Conservation (phyloP, 164 flowering plant genomes). For the Stephania japonica region DNA sequence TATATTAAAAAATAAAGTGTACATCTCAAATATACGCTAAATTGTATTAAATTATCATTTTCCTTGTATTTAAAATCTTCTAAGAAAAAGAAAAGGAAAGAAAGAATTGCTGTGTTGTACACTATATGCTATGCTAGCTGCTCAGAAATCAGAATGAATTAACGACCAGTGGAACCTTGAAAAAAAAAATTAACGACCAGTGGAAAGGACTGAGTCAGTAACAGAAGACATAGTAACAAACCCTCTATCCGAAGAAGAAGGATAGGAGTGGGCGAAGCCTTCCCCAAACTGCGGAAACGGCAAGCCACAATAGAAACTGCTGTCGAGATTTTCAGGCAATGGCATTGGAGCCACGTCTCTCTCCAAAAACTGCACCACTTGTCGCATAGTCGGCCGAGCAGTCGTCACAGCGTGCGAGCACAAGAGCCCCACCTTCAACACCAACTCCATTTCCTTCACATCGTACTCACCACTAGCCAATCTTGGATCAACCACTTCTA, state of each 20-base stretch:
- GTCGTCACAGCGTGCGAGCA: slow-evolving; percentile 13
- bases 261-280: not conserved
- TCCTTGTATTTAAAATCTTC: no score
- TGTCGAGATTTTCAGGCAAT: not conserved
- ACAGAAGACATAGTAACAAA: not conserved
- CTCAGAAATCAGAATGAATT: no score
- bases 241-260: not conserved
- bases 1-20: no score
- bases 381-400: slow-evolving; percentile 19
- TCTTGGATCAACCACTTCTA: slow-evolving; percentile 4
- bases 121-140: no score
- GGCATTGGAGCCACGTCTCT: slow-evolving; percentile 6
- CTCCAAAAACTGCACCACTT: slow-evolving; percentile 16
- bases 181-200: not conserved
- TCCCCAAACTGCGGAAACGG: not conserved
- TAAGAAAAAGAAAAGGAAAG: not conserved
- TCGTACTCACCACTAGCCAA: slow-evolving; percentile 8
- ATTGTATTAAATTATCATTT: no score
- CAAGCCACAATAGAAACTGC: not conserved
- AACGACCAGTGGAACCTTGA: no score
- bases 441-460: slow-evolving; percentile 19
- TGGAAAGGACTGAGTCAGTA: not conserved
- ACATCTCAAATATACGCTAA: no score
- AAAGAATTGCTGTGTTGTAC: slow-evolving; percentile 32
- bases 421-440: slow-evolving; percentile 22